These are phyloP conservation scores for Grosmannia penicillata DNA, from an alignment of 2,329 filamentous ascomycete species.

Conservation along the genomic window DNA sequence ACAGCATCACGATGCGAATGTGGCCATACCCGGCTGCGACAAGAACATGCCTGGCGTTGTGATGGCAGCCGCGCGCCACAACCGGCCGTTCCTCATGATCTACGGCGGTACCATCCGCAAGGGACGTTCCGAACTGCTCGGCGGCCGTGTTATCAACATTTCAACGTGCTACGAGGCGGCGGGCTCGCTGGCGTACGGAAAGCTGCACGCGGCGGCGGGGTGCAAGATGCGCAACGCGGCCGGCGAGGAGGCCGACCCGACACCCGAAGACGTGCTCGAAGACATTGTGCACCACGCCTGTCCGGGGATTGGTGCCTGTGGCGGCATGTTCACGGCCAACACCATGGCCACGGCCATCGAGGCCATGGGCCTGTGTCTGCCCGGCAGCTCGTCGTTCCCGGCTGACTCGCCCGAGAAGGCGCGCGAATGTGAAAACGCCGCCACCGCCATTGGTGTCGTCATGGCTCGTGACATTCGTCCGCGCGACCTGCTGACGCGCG, in stretches of 20 bases:
- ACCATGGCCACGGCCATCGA: conserved; percentile 88
- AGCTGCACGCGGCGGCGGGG: conserved; percentile 47
- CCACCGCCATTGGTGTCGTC: conserved; percentile 61
- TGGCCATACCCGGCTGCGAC: conserved; percentile 85
- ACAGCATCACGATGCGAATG: conserved; percentile 85
- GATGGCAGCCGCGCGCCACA: conserved; percentile 83
- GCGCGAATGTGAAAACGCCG: conserved; percentile 72
- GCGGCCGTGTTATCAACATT: conserved; percentile 71
- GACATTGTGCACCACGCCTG: conserved; percentile 73
- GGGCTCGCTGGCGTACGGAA: conserved; percentile 68
- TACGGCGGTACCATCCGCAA: conserved; percentile 86
- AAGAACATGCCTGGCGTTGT: conserved; percentile 95
- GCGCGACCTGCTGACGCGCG: conserved; percentile 63
- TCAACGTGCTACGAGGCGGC: conserved; percentile 78
- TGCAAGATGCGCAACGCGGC: conserved; percentile 2
- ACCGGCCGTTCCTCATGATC: conserved; percentile 86
- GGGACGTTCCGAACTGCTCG: conserved; percentile 64
- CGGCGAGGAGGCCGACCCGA: conserved; percentile 42
- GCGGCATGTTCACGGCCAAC: conserved; percentile 83
- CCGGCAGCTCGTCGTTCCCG: conserved; percentile 72
- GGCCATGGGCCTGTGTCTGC: conserved; percentile 70
- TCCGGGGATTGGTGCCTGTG: conserved; percentile 59
- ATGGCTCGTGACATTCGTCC: conserved; percentile 76
- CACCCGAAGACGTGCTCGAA: conserved; percentile 62
- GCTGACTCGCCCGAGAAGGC: conserved; percentile 71